These are phyloP conservation scores for Blastobotrys raffinosifermentans DNA, from an alignment of 1,139 yeast genomes.

Conservation along the genomic window DNA sequence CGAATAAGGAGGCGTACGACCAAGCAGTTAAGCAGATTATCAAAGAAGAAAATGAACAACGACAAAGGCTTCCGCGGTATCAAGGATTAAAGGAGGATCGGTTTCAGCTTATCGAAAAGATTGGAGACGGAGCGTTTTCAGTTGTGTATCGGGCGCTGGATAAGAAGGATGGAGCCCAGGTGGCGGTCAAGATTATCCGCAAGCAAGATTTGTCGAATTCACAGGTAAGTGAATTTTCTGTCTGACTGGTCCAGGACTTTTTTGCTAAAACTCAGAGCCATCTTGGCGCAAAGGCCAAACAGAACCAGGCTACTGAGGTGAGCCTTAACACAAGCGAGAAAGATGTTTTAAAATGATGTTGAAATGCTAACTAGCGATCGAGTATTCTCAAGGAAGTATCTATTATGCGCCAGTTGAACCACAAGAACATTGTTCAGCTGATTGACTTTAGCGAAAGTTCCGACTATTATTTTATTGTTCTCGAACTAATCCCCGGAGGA, in stretches of 20 bases:
- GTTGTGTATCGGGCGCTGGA: slow-evolving; percentile 72
- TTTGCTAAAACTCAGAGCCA: slow-evolving; percentile 19
- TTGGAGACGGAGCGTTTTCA: slow-evolving; percentile 79
- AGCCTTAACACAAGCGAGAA: background rate
- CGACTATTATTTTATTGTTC: slow-evolving; percentile 67
- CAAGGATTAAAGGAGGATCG: slow-evolving; percentile 40
- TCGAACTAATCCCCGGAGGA: slow-evolving; percentile 88
- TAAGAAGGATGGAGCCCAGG: slow-evolving; percentile 40
- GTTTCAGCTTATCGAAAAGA: slow-evolving; percentile 41
- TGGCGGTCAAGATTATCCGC: slow-evolving; percentile 81
- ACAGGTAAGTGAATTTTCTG: slow-evolving; percentile 32
- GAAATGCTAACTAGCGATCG: slow-evolving; percentile 34
- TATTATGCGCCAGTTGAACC: slow-evolving; percentile 68
- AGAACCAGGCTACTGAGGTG: slow-evolving; percentile 23
- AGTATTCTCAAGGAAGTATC: slow-evolving; percentile 77
- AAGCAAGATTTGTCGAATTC: slow-evolving; percentile 53
- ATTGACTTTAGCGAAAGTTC: slow-evolving; percentile 60
- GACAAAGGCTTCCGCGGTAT: slow-evolving; percentile 39
- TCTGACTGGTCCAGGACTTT: slow-evolving; percentile 3
- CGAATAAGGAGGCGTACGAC: slow-evolving; percentile 39
- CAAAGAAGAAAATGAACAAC: slow-evolving; percentile 49
- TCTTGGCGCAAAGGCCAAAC: slow-evolving; percentile 25
- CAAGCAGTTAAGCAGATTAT: slow-evolving; percentile 56
- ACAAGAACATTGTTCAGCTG: slow-evolving; percentile 67
- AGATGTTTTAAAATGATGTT: slow-evolving; percentile 3